These are phyloP conservation scores for Fusarium keratoplasticum DNA, from an alignment of 2,329 filamentous ascomycete genomes.

Conservation along the genomic window DNA sequence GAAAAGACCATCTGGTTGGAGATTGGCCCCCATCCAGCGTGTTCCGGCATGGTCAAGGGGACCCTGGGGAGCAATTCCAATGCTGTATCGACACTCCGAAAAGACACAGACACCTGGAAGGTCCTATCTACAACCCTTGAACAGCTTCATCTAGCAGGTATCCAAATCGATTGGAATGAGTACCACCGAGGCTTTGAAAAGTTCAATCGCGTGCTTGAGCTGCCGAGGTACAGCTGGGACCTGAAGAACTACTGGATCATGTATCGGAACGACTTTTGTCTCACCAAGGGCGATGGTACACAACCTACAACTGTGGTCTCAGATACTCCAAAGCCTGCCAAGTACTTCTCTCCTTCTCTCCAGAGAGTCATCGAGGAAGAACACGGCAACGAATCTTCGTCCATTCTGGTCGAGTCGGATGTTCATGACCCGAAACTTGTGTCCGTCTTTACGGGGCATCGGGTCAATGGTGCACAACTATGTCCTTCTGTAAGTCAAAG, in stretches of 20 bases:
- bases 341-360: conserved; percentile 35
- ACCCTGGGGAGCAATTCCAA: conserved; percentile 64
- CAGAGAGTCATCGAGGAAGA: conserved; percentile 34
- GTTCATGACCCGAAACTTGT: conserved; percentile 24
- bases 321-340: not conserved
- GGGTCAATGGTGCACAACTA: conserved; percentile 33
- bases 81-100: conserved; percentile 70
- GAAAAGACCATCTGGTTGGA: conserved; percentile 74
- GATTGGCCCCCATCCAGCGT: conserved; percentile 75
- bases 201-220: conserved; percentile 62
- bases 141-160: conserved; percentile 59
- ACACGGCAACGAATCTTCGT: conserved; percentile 11
- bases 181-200: conserved; percentile 66
- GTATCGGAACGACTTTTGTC: conserved; percentile 76
- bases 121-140: conserved; percentile 69
- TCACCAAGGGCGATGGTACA: conserved; percentile 69
- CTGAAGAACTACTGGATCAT: conserved; percentile 77
- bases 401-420: conserved; percentile 29
- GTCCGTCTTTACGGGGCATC: conserved; percentile 33
- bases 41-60: conserved; percentile 71
- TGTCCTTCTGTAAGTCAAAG: conserved; percentile 35
- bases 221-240: conserved; percentile 79
- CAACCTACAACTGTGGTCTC: not conserved
- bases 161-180: conserved; percentile 71
- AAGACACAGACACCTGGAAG: conserved; percentile 73